Conservation (phyloP, 2,329 filamentous ascomycete genomes). For the Phialocephala subalpina region DNA sequence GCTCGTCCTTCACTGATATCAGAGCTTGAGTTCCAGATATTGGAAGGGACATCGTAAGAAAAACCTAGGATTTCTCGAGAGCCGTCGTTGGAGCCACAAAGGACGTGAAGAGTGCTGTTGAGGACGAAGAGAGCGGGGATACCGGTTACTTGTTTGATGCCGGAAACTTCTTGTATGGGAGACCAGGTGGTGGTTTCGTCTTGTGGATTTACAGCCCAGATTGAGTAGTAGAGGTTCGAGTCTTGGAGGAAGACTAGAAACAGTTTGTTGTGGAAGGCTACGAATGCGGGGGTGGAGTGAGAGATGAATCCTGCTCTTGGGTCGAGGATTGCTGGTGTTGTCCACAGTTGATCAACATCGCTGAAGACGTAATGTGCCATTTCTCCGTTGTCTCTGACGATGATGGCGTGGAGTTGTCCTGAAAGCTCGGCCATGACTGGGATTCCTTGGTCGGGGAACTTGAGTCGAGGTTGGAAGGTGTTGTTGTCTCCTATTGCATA, state of each 20-base stretch:
- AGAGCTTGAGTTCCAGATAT: constrained; percentile 43
- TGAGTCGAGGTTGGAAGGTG: constrained; percentile 39
- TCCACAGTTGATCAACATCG: constrained; percentile 43
- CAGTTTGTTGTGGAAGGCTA: constrained; percentile 47
- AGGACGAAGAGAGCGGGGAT: constrained; percentile 47
- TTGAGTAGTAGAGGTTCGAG: constrained; percentile 40
- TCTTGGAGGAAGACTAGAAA: constrained; percentile 44
- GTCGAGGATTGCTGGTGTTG: constrained; percentile 37
- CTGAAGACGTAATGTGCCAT: constrained; percentile 46
- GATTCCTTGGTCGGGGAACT: constrained; percentile 44
- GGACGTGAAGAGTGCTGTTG: constrained; percentile 43
- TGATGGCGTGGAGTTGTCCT: constrained; percentile 45
- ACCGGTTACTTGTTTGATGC: constrained; percentile 34
- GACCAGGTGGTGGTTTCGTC: constrained; percentile 33
- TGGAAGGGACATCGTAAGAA: constrained; percentile 41
- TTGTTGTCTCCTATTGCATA: constrained; percentile 44
- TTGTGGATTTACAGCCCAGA: constrained; percentile 37
- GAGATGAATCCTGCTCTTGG: constrained; percentile 36
- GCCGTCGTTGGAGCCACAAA: constrained; percentile 41
- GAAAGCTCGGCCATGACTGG: constrained; percentile 46
- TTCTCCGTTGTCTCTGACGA: constrained; percentile 40
- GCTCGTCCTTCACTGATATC: constrained; percentile 46
- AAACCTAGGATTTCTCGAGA: constrained; percentile 43
- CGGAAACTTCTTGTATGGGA: constrained; percentile 37
- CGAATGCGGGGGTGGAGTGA: constrained; percentile 42